Evolutionary conservation across 2,329 filamentous ascomycete genomes (phyloP), one percentile per base, ranked within the genome.

Genomic region (Xylariaceae sp.): DNA sequence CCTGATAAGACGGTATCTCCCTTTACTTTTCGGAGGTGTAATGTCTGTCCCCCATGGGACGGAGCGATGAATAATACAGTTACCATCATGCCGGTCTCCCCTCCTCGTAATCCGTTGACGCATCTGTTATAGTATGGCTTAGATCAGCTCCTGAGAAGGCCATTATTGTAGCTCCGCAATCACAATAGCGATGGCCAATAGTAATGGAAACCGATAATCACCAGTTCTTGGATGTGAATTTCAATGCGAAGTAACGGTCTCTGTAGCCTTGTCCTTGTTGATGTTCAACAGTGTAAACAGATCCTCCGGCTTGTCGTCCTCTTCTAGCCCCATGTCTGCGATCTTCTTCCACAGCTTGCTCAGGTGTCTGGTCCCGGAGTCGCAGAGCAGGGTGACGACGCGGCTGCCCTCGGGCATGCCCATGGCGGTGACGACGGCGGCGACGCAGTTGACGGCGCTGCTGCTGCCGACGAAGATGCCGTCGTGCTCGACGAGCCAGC

Each of bases 391-490:
- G 0, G 87, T 92, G n/a, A 89, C 85, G 29, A 94, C 76, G 21
- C 70, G 73, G 43, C 82, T 83, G 11, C 71, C 74, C 37, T 65
- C 59, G 4, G 76, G 76, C 45, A 89, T 64, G 29, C 68, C 67
- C 57, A 81, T 72, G 17, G 85, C 85, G 3, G 82, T 71, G 35
- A 73, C 73, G 8, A 85, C 81, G 15, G 86, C 84, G 4, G 85
- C 87, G 29, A 86, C 84, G 72, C 89, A 95, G 61, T 98, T 98
- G 36, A 98, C 90, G n/a, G 89, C 85, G 62, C 85, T 95, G 60
- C 88, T 95, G 60, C 89, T 95, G 7, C 92, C 94, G 28, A 89
- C 73, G 56, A 98, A 98, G 37, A 98, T 81, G 6, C 92, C 92
- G 61, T 98, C 92, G 48, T 89, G 84, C 65, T 97, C 89, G 7